Conservation (phyloP, 2,329 filamentous ascomycete species). For the Aspergillus candidus region DNA sequence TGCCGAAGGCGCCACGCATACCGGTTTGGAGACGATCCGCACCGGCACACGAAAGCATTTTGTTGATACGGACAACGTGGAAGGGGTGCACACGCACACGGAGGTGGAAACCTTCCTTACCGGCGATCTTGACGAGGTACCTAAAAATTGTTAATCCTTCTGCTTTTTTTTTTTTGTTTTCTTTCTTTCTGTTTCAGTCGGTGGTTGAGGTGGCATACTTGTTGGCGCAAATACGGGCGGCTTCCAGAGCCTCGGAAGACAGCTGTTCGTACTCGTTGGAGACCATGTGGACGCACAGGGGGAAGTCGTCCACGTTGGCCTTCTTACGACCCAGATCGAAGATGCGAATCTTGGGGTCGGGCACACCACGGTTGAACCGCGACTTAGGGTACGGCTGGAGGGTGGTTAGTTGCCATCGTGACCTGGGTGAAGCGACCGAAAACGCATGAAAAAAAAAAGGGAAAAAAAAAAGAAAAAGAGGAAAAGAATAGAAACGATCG, state of each 20-base stretch:
- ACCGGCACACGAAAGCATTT: constrained; percentile 99
- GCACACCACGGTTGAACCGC: constrained; percentile 99
- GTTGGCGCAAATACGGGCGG: constrained; percentile 99
- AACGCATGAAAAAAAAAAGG: constrained; percentile 3
- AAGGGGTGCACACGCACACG: constrained; percentile 87
- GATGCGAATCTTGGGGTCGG: constrained; percentile 78
- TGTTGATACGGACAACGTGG: constrained; percentile 99
- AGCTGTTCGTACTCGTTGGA: constrained; percentile 99
- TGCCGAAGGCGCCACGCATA: constrained; percentile 99
- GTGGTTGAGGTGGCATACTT: constrained; percentile 55
- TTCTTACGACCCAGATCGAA: constrained; percentile 99
- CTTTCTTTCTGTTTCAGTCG: background rate
- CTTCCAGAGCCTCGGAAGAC: constrained; percentile 98
- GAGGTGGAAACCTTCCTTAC: constrained; percentile 67
- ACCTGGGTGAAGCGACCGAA: constrained; percentile 19
- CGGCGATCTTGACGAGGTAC: constrained; percentile 63
- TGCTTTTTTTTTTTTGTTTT: background rate
- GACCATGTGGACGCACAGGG: constrained; percentile 96
- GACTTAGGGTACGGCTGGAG: constrained; percentile 93
- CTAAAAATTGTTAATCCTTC: constrained; percentile 26
- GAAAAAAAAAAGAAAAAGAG: constrained; percentile 6
- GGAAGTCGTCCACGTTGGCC: constrained; percentile 98
- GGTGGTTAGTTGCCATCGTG: constrained; percentile 2
- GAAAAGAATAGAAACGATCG: constrained; percentile 1
- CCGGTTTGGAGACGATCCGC: constrained; percentile 99